These are phyloP conservation scores for Vachellia pachyceras DNA, from an alignment of 306 rosid species.

Conservation along the genomic window DNA sequence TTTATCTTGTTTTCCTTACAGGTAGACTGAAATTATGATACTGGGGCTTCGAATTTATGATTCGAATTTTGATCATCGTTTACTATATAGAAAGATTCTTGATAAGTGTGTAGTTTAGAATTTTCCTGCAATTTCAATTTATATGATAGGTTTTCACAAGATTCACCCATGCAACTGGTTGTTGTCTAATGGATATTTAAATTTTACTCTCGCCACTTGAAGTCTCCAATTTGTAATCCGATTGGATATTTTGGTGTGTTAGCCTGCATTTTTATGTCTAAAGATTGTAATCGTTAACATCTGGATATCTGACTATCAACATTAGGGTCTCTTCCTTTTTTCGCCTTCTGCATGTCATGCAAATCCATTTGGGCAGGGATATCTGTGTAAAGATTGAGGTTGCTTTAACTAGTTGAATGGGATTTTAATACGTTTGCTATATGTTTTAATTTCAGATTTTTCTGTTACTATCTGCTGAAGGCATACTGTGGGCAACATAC, in stretches of 20 bases:
- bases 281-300: not conserved
- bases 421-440: constrained; percentile 16
- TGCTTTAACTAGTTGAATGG: constrained; percentile 14
- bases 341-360: not conserved
- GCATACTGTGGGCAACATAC: constrained; percentile 17
- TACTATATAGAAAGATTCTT: not conserved
- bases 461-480: constrained; percentile 35
- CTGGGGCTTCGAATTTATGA: constrained; percentile 16
- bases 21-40: constrained; percentile 32
- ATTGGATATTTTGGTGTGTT: not conserved
- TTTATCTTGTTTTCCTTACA: constrained; percentile 22
- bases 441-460: constrained; percentile 43
- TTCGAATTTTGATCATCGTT: constrained; percentile 13
- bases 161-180: not conserved
- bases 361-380: not conserved
- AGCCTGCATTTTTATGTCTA: not conserved
- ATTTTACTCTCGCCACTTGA: not conserved
- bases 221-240: not conserved
- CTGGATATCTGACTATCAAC: not conserved
- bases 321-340: not conserved
- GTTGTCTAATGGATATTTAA: not conserved
- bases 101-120: not conserved
- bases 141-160: not conserved
- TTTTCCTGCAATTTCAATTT: not conserved
- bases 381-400: constrained; percentile 1